These are phyloP conservation scores for Curvularia sp. DNA, from an alignment of 2,329 filamentous ascomycete species.

Conservation along the genomic window DNA sequence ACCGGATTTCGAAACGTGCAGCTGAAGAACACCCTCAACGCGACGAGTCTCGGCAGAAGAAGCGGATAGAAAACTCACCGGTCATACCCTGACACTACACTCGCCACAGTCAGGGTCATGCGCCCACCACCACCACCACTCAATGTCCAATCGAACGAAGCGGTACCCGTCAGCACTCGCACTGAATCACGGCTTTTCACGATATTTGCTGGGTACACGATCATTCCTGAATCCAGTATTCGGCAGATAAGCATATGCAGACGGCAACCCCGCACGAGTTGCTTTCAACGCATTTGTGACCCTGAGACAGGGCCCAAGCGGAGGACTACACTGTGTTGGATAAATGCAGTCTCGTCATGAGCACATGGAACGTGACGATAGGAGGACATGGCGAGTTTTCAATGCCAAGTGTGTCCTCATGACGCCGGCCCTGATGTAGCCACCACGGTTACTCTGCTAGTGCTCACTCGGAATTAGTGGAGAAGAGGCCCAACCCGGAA, in stretches of 20 bases:
- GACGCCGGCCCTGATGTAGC: neutral
- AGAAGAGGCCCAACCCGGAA: neutral
- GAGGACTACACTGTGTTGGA: neutral
- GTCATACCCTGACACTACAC: constrained; percentile 6
- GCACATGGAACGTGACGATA: neutral
- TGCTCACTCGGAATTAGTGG: neutral
- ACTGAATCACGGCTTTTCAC: constrained; percentile 3
- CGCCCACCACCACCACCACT: constrained; percentile 9
- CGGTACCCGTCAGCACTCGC: constrained; percentile 7
- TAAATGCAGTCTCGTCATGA: constrained; percentile 1
- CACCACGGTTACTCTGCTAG: neutral
- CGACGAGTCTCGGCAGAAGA: constrained; percentile 4
- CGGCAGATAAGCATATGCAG: constrained; percentile 16
- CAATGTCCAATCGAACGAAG: constrained; percentile 12
- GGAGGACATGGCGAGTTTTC: neutral
- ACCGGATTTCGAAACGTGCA: constrained; percentile 21
- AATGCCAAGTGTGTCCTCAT: neutral
- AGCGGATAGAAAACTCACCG: constrained; percentile 13
- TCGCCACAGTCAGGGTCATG: constrained; percentile 15
- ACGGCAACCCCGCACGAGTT: constrained; percentile 13
- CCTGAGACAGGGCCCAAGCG: neutral
- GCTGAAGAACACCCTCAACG: constrained; percentile 4
- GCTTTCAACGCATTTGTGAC: constrained; percentile 2
- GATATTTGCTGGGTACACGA: constrained; percentile 4
- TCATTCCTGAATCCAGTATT: neutral